A percentile compares a stretch with the other conserved stretches of the same genome.
Conservation (phyloP, 768 basidiomycete genomes). For the Lentinus tigrinus region DNA sequence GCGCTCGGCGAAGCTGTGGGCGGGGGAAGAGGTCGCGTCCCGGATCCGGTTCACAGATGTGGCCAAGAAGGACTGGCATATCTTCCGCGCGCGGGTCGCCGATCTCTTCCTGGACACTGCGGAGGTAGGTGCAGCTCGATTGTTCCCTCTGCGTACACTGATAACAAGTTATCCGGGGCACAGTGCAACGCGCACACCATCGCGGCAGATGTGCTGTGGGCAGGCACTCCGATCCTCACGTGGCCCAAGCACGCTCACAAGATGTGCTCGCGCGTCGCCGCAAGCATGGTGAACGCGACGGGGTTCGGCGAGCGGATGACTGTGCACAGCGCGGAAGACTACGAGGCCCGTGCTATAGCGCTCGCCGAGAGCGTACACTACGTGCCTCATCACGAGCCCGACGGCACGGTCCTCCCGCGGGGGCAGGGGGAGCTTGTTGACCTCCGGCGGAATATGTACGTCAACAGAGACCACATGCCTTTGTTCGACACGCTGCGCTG, state of each 20-base stretch:
- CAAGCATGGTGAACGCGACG: conserved; percentile 47
- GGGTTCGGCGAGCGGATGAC: conserved; percentile 49
- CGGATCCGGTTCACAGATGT: conserved; percentile 51
- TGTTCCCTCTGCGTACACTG: not conserved
- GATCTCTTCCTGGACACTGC: conserved; percentile 53
- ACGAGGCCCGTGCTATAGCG: conserved; percentile 44
- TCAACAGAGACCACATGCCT: conserved; percentile 40
- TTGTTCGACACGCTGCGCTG: conserved; percentile 50
- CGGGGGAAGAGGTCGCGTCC: conserved; percentile 42
- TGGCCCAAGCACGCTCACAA: conserved; percentile 46
- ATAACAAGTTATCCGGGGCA: not conserved
- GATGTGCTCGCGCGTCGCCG: conserved; percentile 51
- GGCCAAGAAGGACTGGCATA: conserved; percentile 44
- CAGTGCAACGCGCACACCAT: conserved; percentile 55
- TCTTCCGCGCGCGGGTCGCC: conserved; percentile 44
- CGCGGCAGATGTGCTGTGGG: conserved; percentile 51
- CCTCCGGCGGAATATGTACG: conserved; percentile 41
- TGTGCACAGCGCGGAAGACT: conserved; percentile 41
- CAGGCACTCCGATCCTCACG: conserved; percentile 50
- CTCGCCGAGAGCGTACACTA: conserved; percentile 34
- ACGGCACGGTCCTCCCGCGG: conserved; percentile 21
- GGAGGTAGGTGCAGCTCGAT: conserved; percentile 34
- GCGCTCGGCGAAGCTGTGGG: conserved; percentile 43
- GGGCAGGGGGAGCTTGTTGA: conserved; percentile 37
- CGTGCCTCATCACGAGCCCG: conserved; percentile 13